Evolutionary conservation across 805 yeast species (phyloP), one percentile per base, ranked within the genome.

Genomic region (Maudiozyma pseudohumilis): DNA sequence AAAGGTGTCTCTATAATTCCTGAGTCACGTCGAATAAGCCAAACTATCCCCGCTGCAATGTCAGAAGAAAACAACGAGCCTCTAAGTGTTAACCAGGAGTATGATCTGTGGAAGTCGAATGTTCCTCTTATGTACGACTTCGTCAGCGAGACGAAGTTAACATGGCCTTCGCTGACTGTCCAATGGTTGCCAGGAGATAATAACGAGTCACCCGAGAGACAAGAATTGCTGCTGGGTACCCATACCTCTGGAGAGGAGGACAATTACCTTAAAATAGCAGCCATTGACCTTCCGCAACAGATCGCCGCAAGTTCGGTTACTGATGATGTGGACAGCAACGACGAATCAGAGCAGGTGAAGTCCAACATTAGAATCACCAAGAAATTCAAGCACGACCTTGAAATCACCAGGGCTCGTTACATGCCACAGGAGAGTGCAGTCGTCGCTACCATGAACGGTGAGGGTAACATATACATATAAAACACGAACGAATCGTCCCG

Each of bases 121-220:
- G 82, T 88, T 46, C 79, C 83, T 10, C 75, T 69, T 48, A 81
- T 83, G 92, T 83, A 83, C 47, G 87, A 82, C 49, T 82, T 79
- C 53, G 85, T 83, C 23, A 75, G 81, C 34, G 92, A 83, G 52
- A 80, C 89, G 0, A 84, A 81, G 2, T 61, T 83, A 32, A 73
- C 78, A 10, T 83, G 94, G 94, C 94, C 94, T 2, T 77, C 88
- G 2, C 64, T 83, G 35, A 78, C 89, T 1, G 69, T 80, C 4
- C 84, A 83, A 57, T 83, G 92, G 88, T 56, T 80, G 6, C 88
- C 87, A 22, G 46, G 42, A 3, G 21, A 34, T 38, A 21, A 32
- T 23, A 41, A 39, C 2, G 23, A 37, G 5, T 60, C 66, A 10
- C 66, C 68, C 19, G 23, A 29, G 15, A 29, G 12, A 12, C 70